phyloP scores from a whole-genome alignment of 2,329 filamentous ascomycete species.

The Penicillium janthinellum region DNA sequence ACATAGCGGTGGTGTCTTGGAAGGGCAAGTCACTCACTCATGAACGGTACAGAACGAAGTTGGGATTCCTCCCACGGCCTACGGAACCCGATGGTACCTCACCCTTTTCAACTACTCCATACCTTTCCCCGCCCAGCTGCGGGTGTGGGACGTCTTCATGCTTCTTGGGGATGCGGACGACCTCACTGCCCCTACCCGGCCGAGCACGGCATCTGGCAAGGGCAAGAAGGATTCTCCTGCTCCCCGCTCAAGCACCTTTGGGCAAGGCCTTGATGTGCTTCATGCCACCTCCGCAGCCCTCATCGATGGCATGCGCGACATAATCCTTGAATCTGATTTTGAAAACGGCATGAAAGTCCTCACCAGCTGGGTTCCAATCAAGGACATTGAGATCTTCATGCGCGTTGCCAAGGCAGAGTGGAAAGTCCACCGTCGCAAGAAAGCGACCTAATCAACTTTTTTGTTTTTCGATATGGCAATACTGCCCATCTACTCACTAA shows the following conservation, averaged over 20 bases:
- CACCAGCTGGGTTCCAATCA: conserved; percentile 90
- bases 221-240: conserved; percentile 23
- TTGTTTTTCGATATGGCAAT: not conserved
- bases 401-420: conserved; percentile 85
- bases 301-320: conserved; percentile 85
- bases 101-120: conserved; percentile 97
- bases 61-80: conserved; percentile 82
- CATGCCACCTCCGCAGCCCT: conserved; percentile 89
- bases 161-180: conserved; percentile 77
- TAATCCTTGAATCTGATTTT: conserved; percentile 89
- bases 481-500: conserved; percentile 10
- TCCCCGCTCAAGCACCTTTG: conserved; percentile 45
- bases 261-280: conserved; percentile 76
- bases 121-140: conserved; percentile 88
- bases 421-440: conserved; percentile 64
- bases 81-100: conserved; percentile 95
- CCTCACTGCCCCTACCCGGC: conserved; percentile 24
- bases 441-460: conserved; percentile 12
- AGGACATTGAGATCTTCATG: conserved; percentile 93
- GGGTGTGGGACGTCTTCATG: conserved; percentile 98
- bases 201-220: conserved; percentile 29
- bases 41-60: conserved; percentile 64
- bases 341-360: conserved; percentile 98
- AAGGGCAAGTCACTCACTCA: conserved; percentile 5
- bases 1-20: not conserved